Percentiles rank a stretch among this genome's conserved stretches.
Evolutionary conservation across 140 eudicot genomes (phyloP).

Genomic region (Cichorium intybus): DNA sequence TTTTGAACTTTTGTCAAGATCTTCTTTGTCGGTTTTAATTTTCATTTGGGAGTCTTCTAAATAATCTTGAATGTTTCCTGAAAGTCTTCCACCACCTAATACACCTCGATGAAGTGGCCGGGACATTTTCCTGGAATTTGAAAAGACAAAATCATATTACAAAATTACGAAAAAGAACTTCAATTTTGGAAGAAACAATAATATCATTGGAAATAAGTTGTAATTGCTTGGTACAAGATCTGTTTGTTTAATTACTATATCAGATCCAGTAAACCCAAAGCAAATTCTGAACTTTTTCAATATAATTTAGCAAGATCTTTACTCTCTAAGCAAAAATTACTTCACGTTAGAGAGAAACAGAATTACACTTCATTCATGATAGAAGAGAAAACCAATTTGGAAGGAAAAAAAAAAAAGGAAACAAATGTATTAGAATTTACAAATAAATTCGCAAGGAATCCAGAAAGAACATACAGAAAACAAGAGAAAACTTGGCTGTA

Average conservation of each 20-base stretch:
- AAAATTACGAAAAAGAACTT: not conserved
- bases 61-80: slow-evolving; percentile 57
- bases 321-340: not conserved
- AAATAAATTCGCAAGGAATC: not conserved
- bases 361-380: not conserved
- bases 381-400: not conserved
- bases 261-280: slow-evolving; percentile 29
- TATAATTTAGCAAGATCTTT: slow-evolving; percentile 10
- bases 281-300: slow-evolving; percentile 7
- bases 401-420: not conserved
- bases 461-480: not conserved
- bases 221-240: slow-evolving; percentile 10
- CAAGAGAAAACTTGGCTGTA: not conserved
- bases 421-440: not conserved
- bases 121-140: slow-evolving; percentile 67
- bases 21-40: slow-evolving; percentile 71
- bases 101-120: slow-evolving; percentile 85
- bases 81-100: slow-evolving; percentile 59
- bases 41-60: slow-evolving; percentile 82
- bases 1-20: slow-evolving; percentile 36
- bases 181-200: not conserved
- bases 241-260: slow-evolving; percentile 9
- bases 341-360: not conserved
- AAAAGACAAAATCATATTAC: slow-evolving; percentile 4
- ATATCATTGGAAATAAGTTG: not conserved